phyloP scores from a whole-genome alignment of 139 green algal species.

The Penium margaritaceum region DNA sequence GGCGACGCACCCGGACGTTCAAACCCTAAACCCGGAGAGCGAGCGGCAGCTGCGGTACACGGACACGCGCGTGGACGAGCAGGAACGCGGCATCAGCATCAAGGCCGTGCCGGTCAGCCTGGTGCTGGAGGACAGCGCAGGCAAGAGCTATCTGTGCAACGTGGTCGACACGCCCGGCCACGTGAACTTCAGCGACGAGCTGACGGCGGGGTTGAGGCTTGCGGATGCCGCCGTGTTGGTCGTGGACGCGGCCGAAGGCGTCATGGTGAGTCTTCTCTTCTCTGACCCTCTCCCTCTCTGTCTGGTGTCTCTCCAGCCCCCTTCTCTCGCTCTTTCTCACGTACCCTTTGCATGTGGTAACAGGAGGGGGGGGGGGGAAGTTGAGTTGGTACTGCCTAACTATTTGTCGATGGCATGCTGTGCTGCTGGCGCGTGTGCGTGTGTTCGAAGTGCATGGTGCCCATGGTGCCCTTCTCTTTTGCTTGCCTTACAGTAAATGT shows the following conservation, averaged over 20 bases:
- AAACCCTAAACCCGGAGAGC: conserved; percentile 4
- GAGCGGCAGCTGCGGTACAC: conserved; percentile 78
- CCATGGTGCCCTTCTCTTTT: background rate
- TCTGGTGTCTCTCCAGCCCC: no score
- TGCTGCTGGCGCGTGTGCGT: background rate
- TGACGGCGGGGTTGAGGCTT: conserved; percentile 51
- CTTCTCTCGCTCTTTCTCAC: no score
- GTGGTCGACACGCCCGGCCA: conserved; percentile 86
- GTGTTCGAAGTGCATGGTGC: background rate
- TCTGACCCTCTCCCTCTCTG: background rate
- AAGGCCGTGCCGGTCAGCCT: conserved; percentile 88
- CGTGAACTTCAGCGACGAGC: conserved; percentile 95
- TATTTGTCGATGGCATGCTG: background rate
- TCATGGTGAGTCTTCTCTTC: conserved; percentile 64
- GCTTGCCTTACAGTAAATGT: background rate
- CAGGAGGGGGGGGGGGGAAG: background rate
- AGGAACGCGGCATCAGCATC: conserved; percentile 79
- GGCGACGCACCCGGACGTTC: conserved; percentile 66
- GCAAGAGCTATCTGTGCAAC: conserved; percentile 84
- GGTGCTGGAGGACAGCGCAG: conserved; percentile 66
- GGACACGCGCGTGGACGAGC: conserved; percentile 91
- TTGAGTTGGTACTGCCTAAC: background rate
- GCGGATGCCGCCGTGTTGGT: conserved; percentile 53
- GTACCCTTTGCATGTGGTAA: background rate
- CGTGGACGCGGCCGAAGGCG: conserved; percentile 89